These are phyloP conservation scores for Anisodus acutangulus DNA, from an alignment of 257 asterid genomes.

Conservation along the genomic window DNA sequence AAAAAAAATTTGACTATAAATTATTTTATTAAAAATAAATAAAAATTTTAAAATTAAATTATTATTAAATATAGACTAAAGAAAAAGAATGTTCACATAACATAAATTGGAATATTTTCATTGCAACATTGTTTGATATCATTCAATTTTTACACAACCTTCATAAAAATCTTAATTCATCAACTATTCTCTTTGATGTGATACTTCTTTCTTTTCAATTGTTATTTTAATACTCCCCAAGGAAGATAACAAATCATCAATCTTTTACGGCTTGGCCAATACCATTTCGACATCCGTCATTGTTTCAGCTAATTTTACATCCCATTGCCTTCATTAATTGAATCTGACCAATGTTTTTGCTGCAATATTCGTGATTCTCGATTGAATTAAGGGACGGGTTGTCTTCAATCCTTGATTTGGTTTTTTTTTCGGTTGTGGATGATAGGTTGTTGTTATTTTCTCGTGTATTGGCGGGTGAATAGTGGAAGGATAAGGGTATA, in stretches of 20 bases:
- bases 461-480: constrained; percentile 46
- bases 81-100: neutral
- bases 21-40: no score
- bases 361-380: constrained; percentile 20
- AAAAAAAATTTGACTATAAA: no score
- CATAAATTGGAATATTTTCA: neutral
- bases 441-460: constrained; percentile 35
- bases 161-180: no score
- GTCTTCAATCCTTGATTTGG: constrained; percentile 34
- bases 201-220: no score
- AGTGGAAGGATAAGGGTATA: constrained; percentile 44
- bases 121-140: neutral
- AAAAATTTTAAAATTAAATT: neutral
- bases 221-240: no score
- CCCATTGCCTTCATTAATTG: neutral
- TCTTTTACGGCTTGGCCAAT: neutral
- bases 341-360: constrained; percentile 35
- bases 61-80: neutral
- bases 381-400: constrained; percentile 29
- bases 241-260: no score
- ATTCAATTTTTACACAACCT: neutral
- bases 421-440: neutral
- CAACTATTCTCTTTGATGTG: no score
- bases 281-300: neutral
- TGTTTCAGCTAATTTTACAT: neutral